Conservation (phyloP, 2,329 filamentous ascomycete genomes). For the Aspergillus sp. region DNA sequence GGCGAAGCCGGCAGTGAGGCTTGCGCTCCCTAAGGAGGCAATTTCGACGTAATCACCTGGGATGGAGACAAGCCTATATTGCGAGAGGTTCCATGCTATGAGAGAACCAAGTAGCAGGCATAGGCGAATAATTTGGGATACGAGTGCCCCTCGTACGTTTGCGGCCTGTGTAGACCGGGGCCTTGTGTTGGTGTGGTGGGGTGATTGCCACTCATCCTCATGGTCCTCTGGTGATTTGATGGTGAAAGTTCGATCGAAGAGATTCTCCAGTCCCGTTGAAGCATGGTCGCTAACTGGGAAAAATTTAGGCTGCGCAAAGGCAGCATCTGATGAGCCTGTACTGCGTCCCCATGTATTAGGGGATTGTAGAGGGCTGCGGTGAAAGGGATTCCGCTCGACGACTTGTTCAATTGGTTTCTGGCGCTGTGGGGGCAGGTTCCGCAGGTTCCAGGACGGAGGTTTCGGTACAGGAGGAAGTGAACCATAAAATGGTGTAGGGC, state of each 20-base stretch:
- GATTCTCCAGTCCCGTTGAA: constrained; percentile 51
- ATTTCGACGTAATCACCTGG: constrained; percentile 45
- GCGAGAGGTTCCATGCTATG: constrained; percentile 38
- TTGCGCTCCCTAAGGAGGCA: constrained; percentile 43
- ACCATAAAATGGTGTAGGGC: constrained; percentile 50
- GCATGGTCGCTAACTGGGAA: constrained; percentile 48
- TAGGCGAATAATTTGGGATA: constrained; percentile 37
- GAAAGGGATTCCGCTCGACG: constrained; percentile 44
- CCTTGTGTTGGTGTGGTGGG: constrained; percentile 8
- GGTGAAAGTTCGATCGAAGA: constrained; percentile 53
- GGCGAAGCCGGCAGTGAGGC: constrained; percentile 46
- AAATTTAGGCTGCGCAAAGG: constrained; percentile 52
- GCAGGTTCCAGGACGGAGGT: constrained; percentile 46
- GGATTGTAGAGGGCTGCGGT: constrained; percentile 34
- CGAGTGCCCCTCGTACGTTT: constrained; percentile 24
- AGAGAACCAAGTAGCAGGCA: constrained; percentile 36
- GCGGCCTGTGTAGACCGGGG: constrained; percentile 10
- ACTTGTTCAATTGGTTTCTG: constrained; percentile 41
- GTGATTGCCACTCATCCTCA: constrained; percentile 27
- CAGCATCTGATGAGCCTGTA: constrained; percentile 27
- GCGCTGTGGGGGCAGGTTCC: constrained; percentile 34
- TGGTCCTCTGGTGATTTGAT: constrained; percentile 37
- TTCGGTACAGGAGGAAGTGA: constrained; percentile 46
- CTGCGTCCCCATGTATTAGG: constrained; percentile 28
- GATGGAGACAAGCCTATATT: constrained; percentile 35